Evolutionary conservation across 768 basidiomycete genomes (phyloP).

Genomic region (Scleroderma citrinum): DNA sequence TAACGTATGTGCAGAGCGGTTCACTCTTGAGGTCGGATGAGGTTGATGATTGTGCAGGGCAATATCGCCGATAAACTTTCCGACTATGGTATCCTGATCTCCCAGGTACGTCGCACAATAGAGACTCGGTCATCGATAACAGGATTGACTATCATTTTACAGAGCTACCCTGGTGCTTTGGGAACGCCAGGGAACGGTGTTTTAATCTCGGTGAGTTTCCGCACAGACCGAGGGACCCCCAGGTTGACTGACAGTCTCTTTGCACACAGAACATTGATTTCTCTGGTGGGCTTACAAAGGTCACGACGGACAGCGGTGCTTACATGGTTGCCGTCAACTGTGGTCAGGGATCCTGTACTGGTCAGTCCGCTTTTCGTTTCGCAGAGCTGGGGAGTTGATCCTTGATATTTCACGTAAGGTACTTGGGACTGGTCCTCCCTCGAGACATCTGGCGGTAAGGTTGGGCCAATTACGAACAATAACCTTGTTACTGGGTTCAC

Average conservation of each 20-base stretch:
- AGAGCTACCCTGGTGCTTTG: constrained; percentile 53
- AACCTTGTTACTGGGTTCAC: constrained; percentile 27
- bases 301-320: constrained; percentile 40
- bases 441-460: constrained; percentile 37
- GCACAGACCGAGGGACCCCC: neutral
- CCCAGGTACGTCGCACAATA: constrained; percentile 15
- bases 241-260: neutral
- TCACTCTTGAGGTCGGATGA: neutral
- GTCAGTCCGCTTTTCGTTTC: constrained; percentile 21
- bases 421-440: constrained; percentile 49
- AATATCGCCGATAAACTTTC: constrained; percentile 48
- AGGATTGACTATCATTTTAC: neutral
- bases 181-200: constrained; percentile 54
- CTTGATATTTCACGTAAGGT: constrained; percentile 22
- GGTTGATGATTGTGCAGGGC: constrained; percentile 25
- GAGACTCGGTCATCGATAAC: neutral
- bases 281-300: constrained; percentile 31
- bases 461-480: constrained; percentile 30
- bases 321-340: constrained; percentile 50
- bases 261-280: constrained; percentile 44
- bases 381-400: neutral
- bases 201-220: constrained; percentile 44
- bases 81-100: constrained; percentile 53
- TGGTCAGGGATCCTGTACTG: constrained; percentile 44
- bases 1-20: constrained; percentile 26